Evolutionary conservation across 352 stramenopile genomes (phyloP), one percentile per base, ranked within the genome.

Genomic region (Globisporangium radiosum): DNA sequence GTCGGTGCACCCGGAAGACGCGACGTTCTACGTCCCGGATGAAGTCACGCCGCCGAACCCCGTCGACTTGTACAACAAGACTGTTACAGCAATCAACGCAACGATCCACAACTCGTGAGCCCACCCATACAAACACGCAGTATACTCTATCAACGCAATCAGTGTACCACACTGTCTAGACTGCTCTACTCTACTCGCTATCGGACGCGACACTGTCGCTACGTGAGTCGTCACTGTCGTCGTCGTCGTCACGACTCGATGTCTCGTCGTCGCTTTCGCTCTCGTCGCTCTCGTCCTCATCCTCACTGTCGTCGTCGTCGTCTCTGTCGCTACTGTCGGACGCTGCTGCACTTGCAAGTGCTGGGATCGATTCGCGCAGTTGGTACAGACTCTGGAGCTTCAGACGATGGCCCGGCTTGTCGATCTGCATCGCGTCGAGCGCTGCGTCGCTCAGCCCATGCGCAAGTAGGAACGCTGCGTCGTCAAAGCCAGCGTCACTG

Each of bases 21-120:
- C 55, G 42, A 93, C 81, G 36, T 92, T 95, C 55, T 90, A 92
- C 70, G 78, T 93, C 43, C 83, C 85, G 3, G 85, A 93, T 53
- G 83, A 92, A 71, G 78, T 93, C 62, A 90, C 82, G 56, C 83
- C 83, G 9, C 85, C 85, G 13, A 85, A 92, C 57, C 83, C 83
- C 33, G 79, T 76, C 15, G 65, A 51, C 39, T 62, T 90, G 15
- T 94, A 94, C 66, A 92, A 92, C 74, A 86, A 78, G 48, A 90
- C 81, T 3, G 72, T 89, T 49, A 53, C 69, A 47, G 78, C 76
- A 44, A 74, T 91, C 43, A 87, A 90, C 63, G 70, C 59, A 38
- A 85, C 76, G 45, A 47, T 81, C 13, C 73, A 64, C 62, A 80
- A 63, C 5, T 67, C 47, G 57, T 63, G 36, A 59, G 14, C 37